Conservation (phyloP, 306 rosid species). For the Albizia julibrissin region DNA sequence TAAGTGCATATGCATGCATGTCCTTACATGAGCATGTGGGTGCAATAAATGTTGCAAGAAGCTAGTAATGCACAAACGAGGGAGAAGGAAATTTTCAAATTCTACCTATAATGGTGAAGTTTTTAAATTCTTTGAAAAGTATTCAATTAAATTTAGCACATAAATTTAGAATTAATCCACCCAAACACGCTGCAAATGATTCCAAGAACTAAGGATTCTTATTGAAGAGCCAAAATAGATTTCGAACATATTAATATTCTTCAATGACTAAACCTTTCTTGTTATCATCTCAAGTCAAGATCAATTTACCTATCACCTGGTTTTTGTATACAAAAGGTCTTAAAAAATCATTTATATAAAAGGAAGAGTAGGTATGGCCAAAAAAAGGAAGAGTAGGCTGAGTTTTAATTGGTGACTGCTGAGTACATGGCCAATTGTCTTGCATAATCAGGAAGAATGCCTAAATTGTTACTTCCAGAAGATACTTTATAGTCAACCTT, state of each 20-base stretch:
- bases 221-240: background rate
- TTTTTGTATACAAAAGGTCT: background rate
- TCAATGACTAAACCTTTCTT: slow-evolving; percentile 3
- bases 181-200: background rate
- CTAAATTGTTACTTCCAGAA: background rate
- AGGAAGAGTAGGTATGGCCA: background rate
- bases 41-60: background rate
- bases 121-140: background rate
- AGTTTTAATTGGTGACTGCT: slow-evolving; percentile 12
- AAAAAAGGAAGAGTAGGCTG: background rate
- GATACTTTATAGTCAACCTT: slow-evolving; percentile 12
- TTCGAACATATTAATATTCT: background rate
- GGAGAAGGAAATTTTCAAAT: background rate
- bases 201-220: background rate
- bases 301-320: slow-evolving; percentile 1
- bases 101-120: background rate
- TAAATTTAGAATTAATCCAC: background rate
- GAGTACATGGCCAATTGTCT: slow-evolving; percentile 20
- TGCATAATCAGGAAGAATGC: slow-evolving; percentile 23
- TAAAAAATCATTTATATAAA: background rate
- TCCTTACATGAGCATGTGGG: background rate
- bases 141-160: background rate
- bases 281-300: background rate
- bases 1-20: background rate
- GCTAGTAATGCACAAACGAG: background rate